Conservation (phyloP, 106 monocot species). For the Ottelia alismoides region DNA sequence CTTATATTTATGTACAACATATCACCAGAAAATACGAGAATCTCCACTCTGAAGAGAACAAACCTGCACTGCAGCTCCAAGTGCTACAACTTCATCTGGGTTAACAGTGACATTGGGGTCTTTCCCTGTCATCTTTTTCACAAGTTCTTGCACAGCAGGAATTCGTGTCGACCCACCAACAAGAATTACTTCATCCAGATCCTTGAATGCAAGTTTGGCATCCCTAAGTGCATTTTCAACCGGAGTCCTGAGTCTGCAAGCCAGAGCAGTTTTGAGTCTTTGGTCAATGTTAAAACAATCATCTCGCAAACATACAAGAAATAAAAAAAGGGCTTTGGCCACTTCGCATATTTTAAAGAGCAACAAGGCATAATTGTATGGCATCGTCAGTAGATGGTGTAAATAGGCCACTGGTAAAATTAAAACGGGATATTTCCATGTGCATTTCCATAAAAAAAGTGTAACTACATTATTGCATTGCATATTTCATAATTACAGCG, state of each 20-base stretch:
- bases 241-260: conserved; percentile 2
- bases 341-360: too few relatives aligned
- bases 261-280: too few relatives aligned
- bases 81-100: conserved; percentile 9
- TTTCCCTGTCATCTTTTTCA: conserved; percentile 5
- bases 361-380: too few relatives aligned
- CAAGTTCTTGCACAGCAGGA: conserved; percentile 8
- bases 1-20: neutral
- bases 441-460: too few relatives aligned
- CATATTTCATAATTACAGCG: too few relatives aligned
- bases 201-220: neutral
- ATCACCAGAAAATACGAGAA: neutral
- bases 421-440: too few relatives aligned
- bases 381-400: too few relatives aligned
- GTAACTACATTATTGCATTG: too few relatives aligned
- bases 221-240: conserved; percentile 4
- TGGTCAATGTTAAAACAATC: too few relatives aligned
- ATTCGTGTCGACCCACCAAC: conserved; percentile 7
- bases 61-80: conserved; percentile 9
- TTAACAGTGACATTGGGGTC: conserved; percentile 12
- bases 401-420: too few relatives aligned
- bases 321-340: too few relatives aligned
- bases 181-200: conserved; percentile 4
- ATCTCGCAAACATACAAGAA: too few relatives aligned
- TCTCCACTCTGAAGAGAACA: neutral